Evolutionary conservation across 140 eudicot genomes (phyloP).

Genomic region (Bidens hawaiensis): DNA sequence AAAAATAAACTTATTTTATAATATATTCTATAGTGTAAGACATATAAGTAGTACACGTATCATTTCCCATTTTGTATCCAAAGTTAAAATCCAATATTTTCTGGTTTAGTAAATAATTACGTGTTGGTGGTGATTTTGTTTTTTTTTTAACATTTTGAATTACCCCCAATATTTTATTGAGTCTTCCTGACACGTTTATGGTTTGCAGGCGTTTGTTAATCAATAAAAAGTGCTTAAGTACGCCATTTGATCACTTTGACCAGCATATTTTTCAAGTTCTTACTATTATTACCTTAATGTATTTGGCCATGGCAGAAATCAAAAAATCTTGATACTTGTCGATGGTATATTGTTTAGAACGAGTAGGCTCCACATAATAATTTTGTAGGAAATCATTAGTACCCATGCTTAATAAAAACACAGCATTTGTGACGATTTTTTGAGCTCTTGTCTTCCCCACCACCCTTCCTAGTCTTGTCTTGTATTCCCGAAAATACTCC

Average conservation of each 20-base stretch:
- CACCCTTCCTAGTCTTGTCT: constrained; percentile 20
- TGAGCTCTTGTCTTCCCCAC: constrained; percentile 35
- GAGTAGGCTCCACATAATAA: constrained; percentile 32
- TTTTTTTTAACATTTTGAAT: too few species aligned
- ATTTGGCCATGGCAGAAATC: constrained; percentile 25
- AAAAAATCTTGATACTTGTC: constrained; percentile 32
- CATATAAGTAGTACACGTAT: too few species aligned
- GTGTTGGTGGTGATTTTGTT: neutral
- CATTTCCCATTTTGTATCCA: too few species aligned
- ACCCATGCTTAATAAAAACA: constrained; percentile 36
- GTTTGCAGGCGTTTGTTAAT: too few species aligned
- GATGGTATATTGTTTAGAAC: constrained; percentile 28
- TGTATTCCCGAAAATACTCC: constrained; percentile 36
- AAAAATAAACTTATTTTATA: too few species aligned
- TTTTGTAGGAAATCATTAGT: constrained; percentile 39
- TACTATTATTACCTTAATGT: constrained; percentile 37
- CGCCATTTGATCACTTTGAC: too few species aligned
- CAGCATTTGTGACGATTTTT: constrained; percentile 21
- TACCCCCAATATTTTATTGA: too few species aligned
- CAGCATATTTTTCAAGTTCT: too few species aligned
- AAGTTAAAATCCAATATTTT: neutral
- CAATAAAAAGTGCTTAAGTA: too few species aligned
- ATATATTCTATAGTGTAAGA: too few species aligned
- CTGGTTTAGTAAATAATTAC: neutral
- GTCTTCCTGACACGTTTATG: too few species aligned